Conservation (phyloP, 768 basidiomycete genomes). For the Mrakia gelida region DNA sequence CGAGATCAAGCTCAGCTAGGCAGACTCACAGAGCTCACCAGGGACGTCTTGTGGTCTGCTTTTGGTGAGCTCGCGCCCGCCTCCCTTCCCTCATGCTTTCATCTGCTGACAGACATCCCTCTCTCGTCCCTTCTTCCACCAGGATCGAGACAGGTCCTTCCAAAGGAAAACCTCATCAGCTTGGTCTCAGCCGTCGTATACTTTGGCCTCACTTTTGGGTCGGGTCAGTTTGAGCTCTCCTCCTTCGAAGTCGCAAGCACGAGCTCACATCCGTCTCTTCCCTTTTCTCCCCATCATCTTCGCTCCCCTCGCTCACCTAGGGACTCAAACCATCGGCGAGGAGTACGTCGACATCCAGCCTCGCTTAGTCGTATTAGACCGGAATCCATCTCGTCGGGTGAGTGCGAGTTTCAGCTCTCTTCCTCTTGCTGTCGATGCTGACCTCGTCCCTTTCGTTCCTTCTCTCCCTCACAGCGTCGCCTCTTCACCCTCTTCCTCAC, state of each 20-base stretch:
- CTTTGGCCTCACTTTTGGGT: conserved; percentile 67
- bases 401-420: background rate
- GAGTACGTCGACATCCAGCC: conserved; percentile 85
- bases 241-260: background rate
- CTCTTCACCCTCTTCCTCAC: conserved; percentile 17
- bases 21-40: conserved; percentile 68
- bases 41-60: conserved; percentile 69
- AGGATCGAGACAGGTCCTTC: conserved; percentile 76
- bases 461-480: conserved; percentile 47
- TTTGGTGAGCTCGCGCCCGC: conserved; percentile 54
- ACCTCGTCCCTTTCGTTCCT: conserved; percentile 64
- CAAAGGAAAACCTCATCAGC: conserved; percentile 78
- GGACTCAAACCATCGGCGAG: conserved; percentile 78
- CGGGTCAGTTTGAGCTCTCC: conserved; percentile 51
- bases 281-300: background rate
- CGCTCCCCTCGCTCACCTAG: conserved; percentile 45
- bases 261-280: background rate
- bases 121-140: background rate
- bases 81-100: background rate
- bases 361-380: conserved; percentile 50
- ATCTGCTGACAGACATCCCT: conserved; percentile 29
- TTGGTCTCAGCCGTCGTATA: conserved; percentile 64
- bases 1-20: conserved; percentile 73
- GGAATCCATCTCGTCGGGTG: conserved; percentile 50
- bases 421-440: conserved; percentile 51